Conservation (phyloP, 2,329 filamentous ascomycete species). For the Tolypocladium inflatum region DNA sequence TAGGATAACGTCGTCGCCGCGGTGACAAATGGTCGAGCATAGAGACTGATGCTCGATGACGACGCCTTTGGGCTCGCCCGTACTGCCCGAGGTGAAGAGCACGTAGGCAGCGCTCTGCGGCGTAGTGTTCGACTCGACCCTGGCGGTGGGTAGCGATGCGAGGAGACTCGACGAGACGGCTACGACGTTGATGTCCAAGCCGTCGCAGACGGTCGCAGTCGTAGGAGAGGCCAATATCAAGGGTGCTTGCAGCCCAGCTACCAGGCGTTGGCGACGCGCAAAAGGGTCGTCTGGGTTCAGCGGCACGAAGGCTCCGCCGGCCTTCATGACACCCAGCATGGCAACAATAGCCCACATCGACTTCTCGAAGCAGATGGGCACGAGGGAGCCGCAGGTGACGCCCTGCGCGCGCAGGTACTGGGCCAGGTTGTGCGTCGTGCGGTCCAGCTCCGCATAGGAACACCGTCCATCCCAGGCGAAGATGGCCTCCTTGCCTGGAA, state of each 20-base stretch:
- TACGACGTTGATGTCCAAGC: too few relatives aligned
- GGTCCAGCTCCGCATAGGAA: neutral
- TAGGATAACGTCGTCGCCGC: slow-evolving; percentile 20
- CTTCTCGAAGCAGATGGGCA: neutral
- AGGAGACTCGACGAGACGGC: too few relatives aligned
- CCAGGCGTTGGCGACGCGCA: neutral
- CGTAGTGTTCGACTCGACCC: neutral
- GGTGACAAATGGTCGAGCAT: slow-evolving; percentile 9
- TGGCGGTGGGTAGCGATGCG: neutral
- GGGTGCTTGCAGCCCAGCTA: too few relatives aligned
- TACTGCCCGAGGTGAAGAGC: slow-evolving; percentile 9
- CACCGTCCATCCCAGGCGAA: neutral
- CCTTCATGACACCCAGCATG: neutral
- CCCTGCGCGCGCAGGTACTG: neutral
- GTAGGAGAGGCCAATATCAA: too few relatives aligned
- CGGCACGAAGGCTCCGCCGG: neutral
- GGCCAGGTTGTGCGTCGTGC: neutral
- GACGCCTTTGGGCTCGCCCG: slow-evolving; percentile 9
- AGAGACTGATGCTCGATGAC: slow-evolving; percentile 5
- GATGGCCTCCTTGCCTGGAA: neutral
- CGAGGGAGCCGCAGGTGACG: neutral
- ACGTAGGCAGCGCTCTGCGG: neutral
- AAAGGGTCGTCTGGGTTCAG: neutral
- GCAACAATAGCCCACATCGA: neutral
- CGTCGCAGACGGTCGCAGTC: too few relatives aligned